Percentiles rank a stretch among this genome's conserved stretches.
These are phyloP conservation scores for Fomitiporia mediterranea DNA, from an alignment of 1,284 basidiomycete species.

Conservation along the genomic window DNA sequence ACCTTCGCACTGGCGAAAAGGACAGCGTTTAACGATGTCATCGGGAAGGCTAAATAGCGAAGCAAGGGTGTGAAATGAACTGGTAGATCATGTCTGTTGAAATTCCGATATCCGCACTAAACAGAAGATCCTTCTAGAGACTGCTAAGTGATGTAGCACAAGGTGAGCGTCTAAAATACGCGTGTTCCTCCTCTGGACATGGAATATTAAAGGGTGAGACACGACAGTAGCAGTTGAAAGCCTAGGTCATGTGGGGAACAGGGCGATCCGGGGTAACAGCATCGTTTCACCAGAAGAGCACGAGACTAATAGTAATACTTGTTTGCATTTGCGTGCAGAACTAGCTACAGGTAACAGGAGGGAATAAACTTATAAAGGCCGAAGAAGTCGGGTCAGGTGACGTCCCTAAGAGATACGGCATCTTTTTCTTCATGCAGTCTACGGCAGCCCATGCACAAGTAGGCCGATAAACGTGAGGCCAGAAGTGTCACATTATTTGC, in stretches of 20 bases:
- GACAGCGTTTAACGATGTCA: conserved; percentile 15
- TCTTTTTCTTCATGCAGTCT: too few relatives aligned
- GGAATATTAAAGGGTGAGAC: conserved; percentile 4
- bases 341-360: too few relatives aligned
- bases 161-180: background rate
- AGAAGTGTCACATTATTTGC: too few relatives aligned
- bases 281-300: too few relatives aligned
- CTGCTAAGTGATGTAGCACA: too few relatives aligned
- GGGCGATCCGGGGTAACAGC: background rate
- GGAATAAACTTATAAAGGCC: too few relatives aligned
- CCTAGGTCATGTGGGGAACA: background rate
- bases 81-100: conserved; percentile 1
- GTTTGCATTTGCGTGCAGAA: too few relatives aligned
- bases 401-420: too few relatives aligned
- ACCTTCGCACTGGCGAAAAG: conserved; percentile 18
- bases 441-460: too few relatives aligned
- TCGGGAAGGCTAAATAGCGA: conserved; percentile 13
- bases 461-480: too few relatives aligned
- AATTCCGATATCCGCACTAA: background rate
- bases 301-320: too few relatives aligned
- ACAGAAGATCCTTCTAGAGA: background rate
- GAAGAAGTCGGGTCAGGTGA: too few relatives aligned
- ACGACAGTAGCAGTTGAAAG: background rate
- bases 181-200: conserved; percentile 7
- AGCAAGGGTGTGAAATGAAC: conserved; percentile 1